These are phyloP conservation scores for Podospora fimiseda DNA, from an alignment of 495 filamentous ascomycete species.

Conservation along the genomic window DNA sequence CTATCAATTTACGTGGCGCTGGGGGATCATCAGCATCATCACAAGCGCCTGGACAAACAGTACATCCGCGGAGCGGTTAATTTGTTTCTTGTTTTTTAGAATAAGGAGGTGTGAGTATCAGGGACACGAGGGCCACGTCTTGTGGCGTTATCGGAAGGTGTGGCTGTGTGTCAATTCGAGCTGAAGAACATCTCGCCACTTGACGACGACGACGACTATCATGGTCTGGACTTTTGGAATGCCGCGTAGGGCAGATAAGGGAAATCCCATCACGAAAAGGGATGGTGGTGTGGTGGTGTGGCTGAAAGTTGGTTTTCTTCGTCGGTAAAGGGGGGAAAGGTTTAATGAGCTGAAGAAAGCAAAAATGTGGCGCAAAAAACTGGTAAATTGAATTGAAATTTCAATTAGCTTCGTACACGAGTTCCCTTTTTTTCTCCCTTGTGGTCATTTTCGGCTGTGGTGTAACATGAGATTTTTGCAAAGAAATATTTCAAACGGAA, in stretches of 20 bases:
- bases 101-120: neutral
- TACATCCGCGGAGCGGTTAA: neutral
- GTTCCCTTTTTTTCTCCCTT: neutral
- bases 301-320: too few relatives aligned
- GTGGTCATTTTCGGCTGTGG: neutral
- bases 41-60: neutral
- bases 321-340: too few relatives aligned
- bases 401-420: too few relatives aligned
- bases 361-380: too few relatives aligned
- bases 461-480: neutral
- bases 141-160: neutral
- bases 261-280: too few relatives aligned
- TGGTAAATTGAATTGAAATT: too few relatives aligned
- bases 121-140: neutral
- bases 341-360: too few relatives aligned
- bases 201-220: too few relatives aligned
- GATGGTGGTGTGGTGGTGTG: too few relatives aligned
- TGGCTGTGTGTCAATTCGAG: neutral
- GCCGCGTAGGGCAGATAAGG: too few relatives aligned
- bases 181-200: neutral
- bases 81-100: too few relatives aligned
- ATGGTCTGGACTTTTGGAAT: neutral
- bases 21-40: neutral
- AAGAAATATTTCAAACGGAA: neutral
- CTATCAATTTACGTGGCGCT: constrained; percentile 52